Base-by-base conservation (phyloP, 2,329 filamentous ascomycete species). In the Talaromyces verruculosus region DNA sequence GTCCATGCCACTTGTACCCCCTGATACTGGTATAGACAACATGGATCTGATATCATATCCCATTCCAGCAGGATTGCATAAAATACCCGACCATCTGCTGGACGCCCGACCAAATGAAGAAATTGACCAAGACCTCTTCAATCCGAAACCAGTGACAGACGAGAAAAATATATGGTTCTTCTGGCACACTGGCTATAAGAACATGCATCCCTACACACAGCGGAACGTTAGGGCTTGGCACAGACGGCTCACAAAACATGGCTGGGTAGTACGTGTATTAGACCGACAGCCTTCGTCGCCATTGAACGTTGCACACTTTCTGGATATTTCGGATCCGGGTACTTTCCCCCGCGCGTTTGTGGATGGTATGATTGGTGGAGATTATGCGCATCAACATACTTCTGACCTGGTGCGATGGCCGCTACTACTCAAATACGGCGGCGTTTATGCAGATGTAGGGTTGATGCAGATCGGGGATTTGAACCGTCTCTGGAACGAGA, bases 81-180 rank as follows among this genome's bases (percentile, higher is more conserved):
- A 69, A 19, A 79, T 84, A 37, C 78, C 82, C 0, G 41, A 62
- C 1, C 64, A 79, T 5, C 69, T 77, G 5, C 72, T 85, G 8
- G 83, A 85, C 65, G 72, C 81, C 3, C 79, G 83, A 8, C 70
- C 82, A 2, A 83, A 85, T 60, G 67, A 73, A 3, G 79, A 82
- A 65, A 74, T 85, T 33, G 83, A 85, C 65, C 63, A 76, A 17
- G 77, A 77, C 11, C 68, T 85, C 35, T 69, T 79, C 0, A 71
- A 81, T 61, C 80, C 79, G 0, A 69, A 68, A 22, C 76, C 80
- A 22, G 72, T 83, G 33, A 71, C 75, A 0, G 72, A 74, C 35
- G 79, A 81, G 55, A 87, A 87, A 71, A 85, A 86, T 58, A 75
- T 87, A 30, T 88, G 84, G 80, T 84, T 86, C 71, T 87, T 85